Base-by-base conservation (phyloP, 805 yeast species). In the Dipodascus albidus region DNA sequence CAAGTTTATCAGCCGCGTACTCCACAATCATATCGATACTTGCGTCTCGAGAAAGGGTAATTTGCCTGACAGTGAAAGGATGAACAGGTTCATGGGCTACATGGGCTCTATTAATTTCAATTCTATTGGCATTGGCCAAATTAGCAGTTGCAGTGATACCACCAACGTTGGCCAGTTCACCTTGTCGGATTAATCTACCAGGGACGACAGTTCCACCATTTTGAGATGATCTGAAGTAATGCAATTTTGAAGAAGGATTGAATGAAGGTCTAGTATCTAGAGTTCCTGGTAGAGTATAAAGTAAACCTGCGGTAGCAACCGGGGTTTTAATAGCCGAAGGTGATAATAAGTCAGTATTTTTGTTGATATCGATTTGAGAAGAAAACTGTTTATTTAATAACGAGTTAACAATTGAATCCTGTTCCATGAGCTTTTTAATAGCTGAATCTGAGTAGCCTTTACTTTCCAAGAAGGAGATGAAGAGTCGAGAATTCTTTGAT, bases 221-320 rank as follows among this genome's bases (percentile, higher is more conserved):
- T n/a, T 38, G 44, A 11, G 15, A n/a, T 38, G 44, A 38, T 38
- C 20, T 38, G 44, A 38, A 38, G n/a, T 38, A 38, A 38, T 38
- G 44, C 20, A 17, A 14, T 38, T 14, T n/a, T 38, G 44, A 11
- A 17, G 20, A 6, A 6, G 17, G 6, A 38, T n/a, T 14, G 3
- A 19, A 38, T 38, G 17, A 6, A 38, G 44, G 44, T 14, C 44
- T 14, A 38, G 17, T 84, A 54, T 71, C 64, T 41, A 87, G 69
- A 64, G 87, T 77, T 3, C 95, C 95, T 54, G 74, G 76, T 56
- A 84, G 76, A 42, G 72, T 73, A 61, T 86, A 87, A 1, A 87
- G 77, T 55, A 87, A 74, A 3, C 96, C 96, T 24, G 85, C 95
- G 4, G 85, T 78, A 31, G 89, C 95, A 2, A 53, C 50, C n/a